Evolutionary conservation across 208 protist genomes (phyloP), one percentile per base, ranked within the genome.

Genomic region (Lotmaria passim): DNA sequence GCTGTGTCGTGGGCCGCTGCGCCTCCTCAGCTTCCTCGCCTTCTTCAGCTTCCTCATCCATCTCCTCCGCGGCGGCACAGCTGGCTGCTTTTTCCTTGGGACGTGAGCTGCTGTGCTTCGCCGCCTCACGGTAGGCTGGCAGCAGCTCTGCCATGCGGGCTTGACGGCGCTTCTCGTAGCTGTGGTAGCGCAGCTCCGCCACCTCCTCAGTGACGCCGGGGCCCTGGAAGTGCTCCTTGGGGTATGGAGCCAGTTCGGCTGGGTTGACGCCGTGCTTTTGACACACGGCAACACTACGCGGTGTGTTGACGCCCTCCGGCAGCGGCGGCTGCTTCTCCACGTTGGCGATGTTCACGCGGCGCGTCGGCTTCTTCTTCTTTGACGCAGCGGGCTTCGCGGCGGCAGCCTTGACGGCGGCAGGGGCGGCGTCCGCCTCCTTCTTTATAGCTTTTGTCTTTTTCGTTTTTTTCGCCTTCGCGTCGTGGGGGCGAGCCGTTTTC

Each of bases 81-180:
- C 28, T 11, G 26, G 65, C 44, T 3, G 24, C 47, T 34, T 61
- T 47, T 3, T 51, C 59, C 34, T 71, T 44, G n/a, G 44, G 24
- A 8, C 23, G 44, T n/a, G 59, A 11, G 44, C 19, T 21, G 44
- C 44, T 65, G 59, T 33, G 44, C 44, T 34, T 24, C 23, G 24
- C 30, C 0, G 33, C 33, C 1, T 2, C 23, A 8, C 46, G 60
- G 62, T 84, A 83, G 26, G 61, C 50, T 12, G 72, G 69, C 46
- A 62, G 34, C 24, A 93, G 81, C 39, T 75, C 48, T n/a, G 58
- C 73, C 73, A 96, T 73, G 50, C 81, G 83, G 34, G 66, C 75
- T 44, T 84, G 53, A 14, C 83, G 79, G 44, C 86, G 84, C 58
- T 88, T 86, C 70, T 93, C 86, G 70, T 88, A 96, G 55, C 79